Percentiles rank a stretch among this genome's conserved stretches.
These are phyloP conservation scores for Fusarium siculi DNA, from an alignment of 2,329 filamentous ascomycete species.

Conservation along the genomic window DNA sequence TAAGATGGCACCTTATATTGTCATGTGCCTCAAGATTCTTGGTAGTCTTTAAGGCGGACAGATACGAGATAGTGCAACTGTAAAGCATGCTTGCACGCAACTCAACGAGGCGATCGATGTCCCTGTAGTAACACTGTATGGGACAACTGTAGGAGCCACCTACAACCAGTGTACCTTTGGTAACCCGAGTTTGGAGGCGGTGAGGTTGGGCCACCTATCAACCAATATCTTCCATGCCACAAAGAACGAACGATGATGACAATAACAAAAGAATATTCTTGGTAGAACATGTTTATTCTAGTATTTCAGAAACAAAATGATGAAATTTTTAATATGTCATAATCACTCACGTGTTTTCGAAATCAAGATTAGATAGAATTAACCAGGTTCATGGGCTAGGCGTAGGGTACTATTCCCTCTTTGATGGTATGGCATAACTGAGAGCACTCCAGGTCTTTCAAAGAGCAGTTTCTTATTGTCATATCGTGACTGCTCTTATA, in stretches of 20 bases:
- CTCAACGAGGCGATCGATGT: slow-evolving; percentile 6
- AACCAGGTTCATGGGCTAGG: neutral
- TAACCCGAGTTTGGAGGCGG: neutral
- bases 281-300: too few relatives aligned
- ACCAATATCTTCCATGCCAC: slow-evolving; percentile 3
- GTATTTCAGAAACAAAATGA: neutral
- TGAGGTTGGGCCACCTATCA: slow-evolving; percentile 12
- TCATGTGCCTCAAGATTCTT: slow-evolving; percentile 23
- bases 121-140: slow-evolving; percentile 1
- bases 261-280: neutral
- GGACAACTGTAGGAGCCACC: neutral
- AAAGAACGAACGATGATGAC: neutral
- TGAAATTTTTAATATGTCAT: neutral
- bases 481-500: neutral
- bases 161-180: neutral
- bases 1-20: slow-evolving; percentile 22
- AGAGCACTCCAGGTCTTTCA: neutral
- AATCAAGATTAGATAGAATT: neutral
- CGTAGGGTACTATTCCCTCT: neutral
- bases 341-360: neutral
- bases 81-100: slow-evolving; percentile 11
- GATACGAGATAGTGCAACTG: slow-evolving; percentile 23
- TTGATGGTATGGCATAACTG: neutral
- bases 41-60: slow-evolving; percentile 21
- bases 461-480: neutral